phyloP scores from a whole-genome alignment of 306 rosid genomes.

The Carpinus fangiana region DNA sequence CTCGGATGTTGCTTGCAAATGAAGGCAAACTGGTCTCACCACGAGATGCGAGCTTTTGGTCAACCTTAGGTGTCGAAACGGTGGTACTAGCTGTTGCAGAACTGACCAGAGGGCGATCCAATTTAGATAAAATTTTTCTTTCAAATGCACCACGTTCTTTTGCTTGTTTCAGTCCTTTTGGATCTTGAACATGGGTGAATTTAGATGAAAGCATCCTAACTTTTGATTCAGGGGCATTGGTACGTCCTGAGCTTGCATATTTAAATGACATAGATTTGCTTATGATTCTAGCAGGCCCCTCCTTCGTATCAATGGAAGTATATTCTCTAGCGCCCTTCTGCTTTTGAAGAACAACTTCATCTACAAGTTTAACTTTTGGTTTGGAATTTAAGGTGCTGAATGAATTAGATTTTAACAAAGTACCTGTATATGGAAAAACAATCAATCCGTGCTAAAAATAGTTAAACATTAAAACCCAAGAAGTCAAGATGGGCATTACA shows the following conservation, averaged over 20 bases:
- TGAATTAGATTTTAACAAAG: conserved; percentile 69
- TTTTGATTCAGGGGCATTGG: conserved; percentile 59
- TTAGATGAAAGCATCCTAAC: conserved; percentile 65
- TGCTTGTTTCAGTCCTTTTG: conserved; percentile 57
- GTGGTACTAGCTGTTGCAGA: conserved; percentile 50
- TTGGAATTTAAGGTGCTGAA: conserved; percentile 60
- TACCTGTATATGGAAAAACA: conserved; percentile 48
- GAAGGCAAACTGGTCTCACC: conserved; percentile 56
- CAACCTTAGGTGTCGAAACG: conserved; percentile 55
- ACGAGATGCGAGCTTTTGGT: conserved; percentile 53
- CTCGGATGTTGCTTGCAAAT: conserved; percentile 47
- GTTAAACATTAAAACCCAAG: background rate
- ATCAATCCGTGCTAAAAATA: conserved; percentile 12
- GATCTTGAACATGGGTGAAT: conserved; percentile 45
- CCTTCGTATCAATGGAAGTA: conserved; percentile 48
- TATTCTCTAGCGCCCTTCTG: conserved; percentile 64
- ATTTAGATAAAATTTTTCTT: conserved; percentile 54
- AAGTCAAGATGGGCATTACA: conserved; percentile 16
- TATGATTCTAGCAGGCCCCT: conserved; percentile 48
- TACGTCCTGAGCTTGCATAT: conserved; percentile 49
- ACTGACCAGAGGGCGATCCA: conserved; percentile 54
- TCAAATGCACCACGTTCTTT: conserved; percentile 65
- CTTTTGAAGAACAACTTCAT: conserved; percentile 63
- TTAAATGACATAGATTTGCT: conserved; percentile 73
- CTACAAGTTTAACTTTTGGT: conserved; percentile 63